These are phyloP conservation scores for Themeda triandra DNA, from an alignment of 176 grass and related monocot species.

Conservation along the genomic window DNA sequence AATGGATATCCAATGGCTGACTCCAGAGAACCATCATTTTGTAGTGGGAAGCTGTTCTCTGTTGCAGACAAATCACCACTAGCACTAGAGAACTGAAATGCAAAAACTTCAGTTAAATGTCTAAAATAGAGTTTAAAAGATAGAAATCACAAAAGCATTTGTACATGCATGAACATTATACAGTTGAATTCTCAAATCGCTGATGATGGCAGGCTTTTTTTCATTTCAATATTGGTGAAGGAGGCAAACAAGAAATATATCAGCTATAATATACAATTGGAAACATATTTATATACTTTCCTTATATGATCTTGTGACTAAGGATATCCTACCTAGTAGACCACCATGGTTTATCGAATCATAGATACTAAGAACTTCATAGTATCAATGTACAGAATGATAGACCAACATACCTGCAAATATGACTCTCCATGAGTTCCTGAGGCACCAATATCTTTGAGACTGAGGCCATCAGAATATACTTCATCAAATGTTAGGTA, in stretches of 20 bases:
- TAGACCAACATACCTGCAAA: conserved; percentile 45
- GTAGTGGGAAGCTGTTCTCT: conserved; percentile 23
- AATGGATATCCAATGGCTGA: conserved; percentile 19
- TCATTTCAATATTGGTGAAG: neutral
- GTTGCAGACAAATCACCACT: conserved; percentile 33
- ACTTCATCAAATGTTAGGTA: conserved; percentile 50
- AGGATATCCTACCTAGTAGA: neutral
- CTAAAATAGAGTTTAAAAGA: neutral
- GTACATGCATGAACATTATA: neutral
- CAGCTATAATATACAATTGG: neutral
- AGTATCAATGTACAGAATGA: neutral
- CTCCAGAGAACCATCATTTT: conserved; percentile 43
- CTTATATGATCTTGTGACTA: neutral
- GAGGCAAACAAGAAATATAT: neutral
- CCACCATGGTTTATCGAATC: neutral
- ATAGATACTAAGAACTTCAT: neutral
- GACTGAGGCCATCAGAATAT: conserved; percentile 48
- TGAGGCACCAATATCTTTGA: conserved; percentile 34
- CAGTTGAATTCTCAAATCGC: neutral
- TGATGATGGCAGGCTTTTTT: neutral
- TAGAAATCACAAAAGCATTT: neutral
- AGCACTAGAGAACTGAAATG: conserved; percentile 36
- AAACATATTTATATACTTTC: neutral
- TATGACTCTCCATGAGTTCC: conserved; percentile 43
- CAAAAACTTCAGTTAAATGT: conserved; percentile 8